A percentile compares a stretch with the other conserved stretches of the same genome.
phyloP scores from a whole-genome alignment of 225 moss, liverwort and hornwort species.

The Thuidium tamariscinum region DNA sequence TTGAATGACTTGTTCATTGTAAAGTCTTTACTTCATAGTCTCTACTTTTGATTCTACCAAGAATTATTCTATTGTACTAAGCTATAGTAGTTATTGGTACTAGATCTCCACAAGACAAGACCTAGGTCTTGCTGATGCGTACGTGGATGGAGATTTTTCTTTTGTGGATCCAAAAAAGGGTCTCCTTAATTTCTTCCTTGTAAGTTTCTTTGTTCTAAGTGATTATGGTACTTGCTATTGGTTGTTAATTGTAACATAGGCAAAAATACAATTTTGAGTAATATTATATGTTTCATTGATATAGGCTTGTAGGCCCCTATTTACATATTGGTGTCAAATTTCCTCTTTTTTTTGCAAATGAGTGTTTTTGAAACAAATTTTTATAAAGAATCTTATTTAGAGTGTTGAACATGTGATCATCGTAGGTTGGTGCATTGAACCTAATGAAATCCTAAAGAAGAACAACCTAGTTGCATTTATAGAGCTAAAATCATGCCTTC shows the following conservation, averaged over 20 bases:
- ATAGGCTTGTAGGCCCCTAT: not conserved
- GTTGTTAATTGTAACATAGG: not conserved
- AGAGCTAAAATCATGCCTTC: not conserved
- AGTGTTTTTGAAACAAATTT: not conserved
- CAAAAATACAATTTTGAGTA: not conserved
- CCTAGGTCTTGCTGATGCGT: conserved; percentile 83
- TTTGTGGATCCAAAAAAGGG: conserved; percentile 53
- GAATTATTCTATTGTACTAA: not conserved
- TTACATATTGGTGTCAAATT: not conserved
- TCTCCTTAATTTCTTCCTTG: conserved; percentile 58
- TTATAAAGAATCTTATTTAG: too few species aligned
- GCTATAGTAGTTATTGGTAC: not conserved
- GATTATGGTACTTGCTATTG: not conserved
- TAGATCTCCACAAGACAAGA: conserved; percentile 89
- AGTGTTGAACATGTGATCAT: not conserved
- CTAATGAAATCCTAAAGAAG: too few species aligned
- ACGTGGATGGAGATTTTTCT: conserved; percentile 69
- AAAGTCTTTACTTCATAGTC: not conserved
- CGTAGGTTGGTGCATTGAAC: not conserved
- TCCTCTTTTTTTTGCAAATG: not conserved
- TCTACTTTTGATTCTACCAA: not conserved
- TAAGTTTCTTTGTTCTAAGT: not conserved
- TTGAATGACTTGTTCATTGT: not conserved
- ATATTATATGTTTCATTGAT: not conserved
- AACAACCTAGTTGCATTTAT: not conserved